Evolutionary conservation across 106 monocot genomes (phyloP), one percentile per base, ranked within the genome.

Genomic region (Platanthera guangdongensis): DNA sequence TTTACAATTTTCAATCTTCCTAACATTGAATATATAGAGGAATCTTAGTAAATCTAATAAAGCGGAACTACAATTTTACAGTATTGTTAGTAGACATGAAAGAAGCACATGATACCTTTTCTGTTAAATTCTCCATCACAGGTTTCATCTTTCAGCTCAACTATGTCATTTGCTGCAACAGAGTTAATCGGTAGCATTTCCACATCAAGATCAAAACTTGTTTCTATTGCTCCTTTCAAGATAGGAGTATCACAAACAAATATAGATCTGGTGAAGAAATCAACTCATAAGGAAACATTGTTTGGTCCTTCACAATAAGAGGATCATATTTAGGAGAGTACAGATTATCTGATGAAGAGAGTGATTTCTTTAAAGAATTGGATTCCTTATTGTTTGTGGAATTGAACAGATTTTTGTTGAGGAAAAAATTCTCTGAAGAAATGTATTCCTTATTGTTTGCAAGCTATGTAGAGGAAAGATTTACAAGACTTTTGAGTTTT

Each of bases 291-390:
- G 74, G 57, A 65, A 70, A 76, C 47, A 52, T 9, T 16, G 14
- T 25, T 45, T 19, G 22, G n/a, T 85, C 83, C 25, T 62, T 76
- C 2, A 80, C 64, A 16, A 77, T 77, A 71, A 50, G 68, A 63
- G 80, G 83, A 76, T 81, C 78, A 46, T 12, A 60, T 78, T 48
- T 72, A 32, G 89, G 82, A 73, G 85, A 74, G 54, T 72, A 73
- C 19, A 76, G 51, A 74, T 81, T 81, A 45, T 84, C 80, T 62
- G 82, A 74, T 4, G 83, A 51, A 86, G 78, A 84, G 49, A 90
- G 77, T 22, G 88, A 52, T 75, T 72, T 90, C 62, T 78, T 88
- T 68, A 81, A 82, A 7, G 82, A 57, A 72, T 81, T 77, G 71
- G 82, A 84, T 60, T 53, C 21, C 0, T 74, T 51, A 8, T 19